Base-by-base conservation (phyloP, 176 grass and related monocot species). In the Carex scoparia region DNA sequence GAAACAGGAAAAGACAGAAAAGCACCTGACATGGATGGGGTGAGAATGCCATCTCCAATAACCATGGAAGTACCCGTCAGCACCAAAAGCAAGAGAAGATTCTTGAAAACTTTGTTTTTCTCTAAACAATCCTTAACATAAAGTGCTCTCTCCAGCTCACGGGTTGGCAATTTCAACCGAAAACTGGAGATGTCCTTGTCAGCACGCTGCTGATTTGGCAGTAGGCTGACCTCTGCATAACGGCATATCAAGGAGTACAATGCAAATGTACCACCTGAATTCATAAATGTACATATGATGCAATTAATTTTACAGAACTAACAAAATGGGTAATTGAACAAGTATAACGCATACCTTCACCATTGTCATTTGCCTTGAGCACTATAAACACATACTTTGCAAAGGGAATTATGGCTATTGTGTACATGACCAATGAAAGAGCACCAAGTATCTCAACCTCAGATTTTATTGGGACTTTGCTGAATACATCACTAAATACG, bases 41-140 rank as follows among this genome's bases (percentile, higher is more conserved):
- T 99, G 86, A 99, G 96, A 90, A 99, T 99, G 42, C 96, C 91
- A 69, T 99, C 96, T 62, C 96, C 96, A 55, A 99, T 99, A 71
- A 99, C 87, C 96, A 99, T 99, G 46, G 96, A 99, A 11, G 96
- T 95, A 49, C 96, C 96, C 80, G 90, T 99, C 71, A 99, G 81
- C 86, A 99, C 93, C 85, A 99, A 91, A 84, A 99, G 86, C n/a
- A 99, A 84, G 32, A 99, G 87, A 88, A 88, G 58, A 51, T 80
- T 93, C 86, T 99, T 99, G 54, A 91, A 92, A 79, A 89, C 35
- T 14, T 84, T 77, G 3, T 87, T 94, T 68, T 87, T 98, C 89
- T 98, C 96, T 61, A 98, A 89, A 80, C 71, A 86, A 14, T 98
- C 91, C 86, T 98, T 98, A 87, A 98, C 92, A 55, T 13, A 56